Base-by-base conservation (phyloP, 177 flowering plant species). In the Vitis hybrid region DNA sequence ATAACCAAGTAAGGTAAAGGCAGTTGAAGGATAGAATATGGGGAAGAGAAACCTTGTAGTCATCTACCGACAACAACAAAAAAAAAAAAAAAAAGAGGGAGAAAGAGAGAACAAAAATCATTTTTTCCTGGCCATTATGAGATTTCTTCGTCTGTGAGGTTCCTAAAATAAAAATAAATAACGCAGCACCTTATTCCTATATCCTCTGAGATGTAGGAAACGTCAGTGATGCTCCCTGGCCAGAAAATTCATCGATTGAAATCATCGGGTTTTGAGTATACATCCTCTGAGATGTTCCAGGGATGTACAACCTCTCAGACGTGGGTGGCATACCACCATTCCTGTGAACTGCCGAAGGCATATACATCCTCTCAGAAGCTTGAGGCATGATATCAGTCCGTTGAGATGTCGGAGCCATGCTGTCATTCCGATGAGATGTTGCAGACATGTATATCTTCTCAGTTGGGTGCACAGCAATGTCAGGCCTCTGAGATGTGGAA, bases 261-360 rank as follows among this genome's bases (percentile, higher is more conserved):
- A 69, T 50, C 11, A 76, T 56, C 60, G 70, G 24, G 56, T 69
- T 73, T 55, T 72, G 73, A 16, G 71, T 18, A 21, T 61, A 77
- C 30, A 73, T 66, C 56, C 67, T 73, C 60, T 65, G 74, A 51
- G 79, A 56, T n/a, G 76, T 56, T 56, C 65, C 57, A 11, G 71
- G 69, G 70, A 69, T 66, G 14, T 68, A 75, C 64, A 72, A 55
- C 56, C 74, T 68, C 52, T 79, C 81, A 30, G 81, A 74, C 48
- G 75, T 48, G 62, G 58, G 59, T 3, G 16, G 65, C 79, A 68
- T 52, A 35, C 63, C 58, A 14, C 72, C 62, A 72, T 68, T 72
- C 71, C 78, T 69, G 11, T 61, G 73, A 40, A 56, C 68, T 1
- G 14, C 1, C 59, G 61, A 6, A 55, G 73, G 64, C 56, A 69